Evolutionary conservation across 225 moss, liverwort and hornwort species (phyloP).

Genomic region (Straminergon stramineum): DNA sequence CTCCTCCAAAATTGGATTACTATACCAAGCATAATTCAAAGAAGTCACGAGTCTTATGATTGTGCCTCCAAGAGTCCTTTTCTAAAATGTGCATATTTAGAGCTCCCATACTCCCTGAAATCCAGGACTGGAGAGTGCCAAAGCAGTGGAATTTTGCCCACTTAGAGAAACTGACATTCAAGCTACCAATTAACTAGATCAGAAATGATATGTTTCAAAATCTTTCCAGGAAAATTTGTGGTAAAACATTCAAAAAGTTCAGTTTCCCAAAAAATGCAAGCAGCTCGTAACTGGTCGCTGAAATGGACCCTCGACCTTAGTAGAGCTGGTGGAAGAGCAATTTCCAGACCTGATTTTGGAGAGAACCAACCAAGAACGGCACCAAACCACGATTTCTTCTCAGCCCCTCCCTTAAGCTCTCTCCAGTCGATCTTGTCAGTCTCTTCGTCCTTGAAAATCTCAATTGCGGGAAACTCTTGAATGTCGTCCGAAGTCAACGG

Average conservation of each 20-base stretch:
- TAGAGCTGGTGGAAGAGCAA: neutral
- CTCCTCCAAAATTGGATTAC: neutral
- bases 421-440: neutral
- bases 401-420: too few relatives aligned
- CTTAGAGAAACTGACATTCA: neutral
- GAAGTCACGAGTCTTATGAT: neutral
- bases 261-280: neutral
- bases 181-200: neutral
- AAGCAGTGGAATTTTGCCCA: neutral
- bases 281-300: too few relatives aligned
- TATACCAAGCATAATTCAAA: neutral
- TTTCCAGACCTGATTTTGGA: neutral
- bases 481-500: neutral
- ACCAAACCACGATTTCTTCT: neutral
- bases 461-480: neutral
- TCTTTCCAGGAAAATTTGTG: neutral
- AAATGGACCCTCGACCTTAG: neutral
- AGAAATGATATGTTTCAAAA: neutral
- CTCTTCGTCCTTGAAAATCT: neutral
- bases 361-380: accelerated
- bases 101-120: neutral
- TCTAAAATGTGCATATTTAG: neutral
- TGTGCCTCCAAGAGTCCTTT: neutral
- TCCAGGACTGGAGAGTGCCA: neutral
- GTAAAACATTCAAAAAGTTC: neutral